A percentile compares a stretch with the other conserved stretches of the same genome.
Conservation (phyloP, 257 asterid genomes). For the Verbascum thapsus region DNA sequence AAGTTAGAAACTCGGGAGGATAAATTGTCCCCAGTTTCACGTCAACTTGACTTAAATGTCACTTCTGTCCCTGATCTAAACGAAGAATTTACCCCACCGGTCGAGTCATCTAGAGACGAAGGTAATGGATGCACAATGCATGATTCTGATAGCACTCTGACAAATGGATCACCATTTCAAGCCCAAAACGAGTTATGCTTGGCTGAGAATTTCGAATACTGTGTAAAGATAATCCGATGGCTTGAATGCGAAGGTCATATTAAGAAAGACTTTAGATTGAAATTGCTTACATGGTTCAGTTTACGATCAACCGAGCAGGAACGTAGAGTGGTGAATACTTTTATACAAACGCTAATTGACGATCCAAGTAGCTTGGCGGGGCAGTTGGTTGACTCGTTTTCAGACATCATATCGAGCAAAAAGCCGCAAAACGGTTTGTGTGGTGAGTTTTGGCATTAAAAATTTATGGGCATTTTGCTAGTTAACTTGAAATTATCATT, state of each 20-base stretch:
- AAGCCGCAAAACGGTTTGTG: conserved; percentile 48
- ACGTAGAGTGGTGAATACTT: conserved; percentile 85
- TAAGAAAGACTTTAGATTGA: conserved; percentile 72
- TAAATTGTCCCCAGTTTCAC: conserved; percentile 49
- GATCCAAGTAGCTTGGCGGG: conserved; percentile 83
- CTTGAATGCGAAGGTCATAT: conserved; percentile 88
- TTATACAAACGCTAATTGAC: conserved; percentile 72
- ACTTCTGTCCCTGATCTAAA: conserved; percentile 84
- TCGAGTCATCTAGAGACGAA: conserved; percentile 73
- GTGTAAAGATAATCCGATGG: conserved; percentile 87
- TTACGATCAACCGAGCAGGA: conserved; percentile 88
- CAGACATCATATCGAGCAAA: conserved; percentile 51
- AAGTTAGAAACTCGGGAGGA: conserved; percentile 56
- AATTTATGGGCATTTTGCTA: conserved; percentile 23
- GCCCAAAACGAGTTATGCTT: conserved; percentile 47
- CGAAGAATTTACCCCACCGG: conserved; percentile 73
- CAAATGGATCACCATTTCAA: conserved; percentile 71
- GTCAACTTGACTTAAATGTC: conserved; percentile 76
- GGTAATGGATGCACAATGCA: conserved; percentile 58
- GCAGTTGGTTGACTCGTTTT: conserved; percentile 65
- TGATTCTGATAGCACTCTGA: conserved; percentile 87
- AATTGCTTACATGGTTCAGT: conserved; percentile 92
- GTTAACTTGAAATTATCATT: conserved; percentile 23
- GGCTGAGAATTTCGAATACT: conserved; percentile 84
- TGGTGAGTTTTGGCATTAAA: conserved; percentile 38